Evolutionary conservation across 352 stramenopile genomes (phyloP), one percentile per base, ranked within the genome.

Genomic region (Stephanocyclus meneghinianus): DNA sequence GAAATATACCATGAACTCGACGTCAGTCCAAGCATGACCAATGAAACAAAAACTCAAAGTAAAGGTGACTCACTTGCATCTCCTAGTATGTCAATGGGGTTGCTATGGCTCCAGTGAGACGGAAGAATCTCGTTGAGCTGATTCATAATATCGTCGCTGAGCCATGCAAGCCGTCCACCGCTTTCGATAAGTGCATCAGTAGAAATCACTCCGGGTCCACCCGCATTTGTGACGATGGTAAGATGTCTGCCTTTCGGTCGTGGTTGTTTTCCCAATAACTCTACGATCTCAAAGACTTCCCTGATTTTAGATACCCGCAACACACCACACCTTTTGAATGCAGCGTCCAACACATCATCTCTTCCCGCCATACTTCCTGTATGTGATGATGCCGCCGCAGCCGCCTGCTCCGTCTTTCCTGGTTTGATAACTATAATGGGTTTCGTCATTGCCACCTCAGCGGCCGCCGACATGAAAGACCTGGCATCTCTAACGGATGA

Each of bases 371-470:
- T 59, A 53, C 67, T 78, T 3, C 83, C 83, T 37, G 83, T 89
- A 53, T 89, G 83, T n/a, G 74, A 85, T 63, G 75, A 64, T 37
- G 79, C 79, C 21, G 83, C 83, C 40, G 60, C 72, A 15, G 80
- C 75, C 6, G 70, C 83, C 47, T 81, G 68, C 44, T 78, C 55
- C 3, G 78, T 83, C 26, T 80, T 70, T 37, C 83, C 83, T 15
- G 79, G 75, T 57, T 89, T 89, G 40, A 89, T 87, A 1, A 87
- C 80, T 48, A 87, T 79, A 40, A 89, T 85, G 15, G 83, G 83
- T 67, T 89, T 89, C 6, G 55, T 84, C 44, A 84, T 78, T 42
- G 83, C 74, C 21, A 85, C 80, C 29, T 85, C 83, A 15, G 64
- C 59, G n/a, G 78, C 74, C 51, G 79, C 83, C 21, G 79, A 86